Percentiles rank a stretch among this genome's conserved stretches.
These are phyloP conservation scores for Annulohypoxylon bovei DNA, from an alignment of 495 filamentous ascomycete species.

Conservation along the genomic window DNA sequence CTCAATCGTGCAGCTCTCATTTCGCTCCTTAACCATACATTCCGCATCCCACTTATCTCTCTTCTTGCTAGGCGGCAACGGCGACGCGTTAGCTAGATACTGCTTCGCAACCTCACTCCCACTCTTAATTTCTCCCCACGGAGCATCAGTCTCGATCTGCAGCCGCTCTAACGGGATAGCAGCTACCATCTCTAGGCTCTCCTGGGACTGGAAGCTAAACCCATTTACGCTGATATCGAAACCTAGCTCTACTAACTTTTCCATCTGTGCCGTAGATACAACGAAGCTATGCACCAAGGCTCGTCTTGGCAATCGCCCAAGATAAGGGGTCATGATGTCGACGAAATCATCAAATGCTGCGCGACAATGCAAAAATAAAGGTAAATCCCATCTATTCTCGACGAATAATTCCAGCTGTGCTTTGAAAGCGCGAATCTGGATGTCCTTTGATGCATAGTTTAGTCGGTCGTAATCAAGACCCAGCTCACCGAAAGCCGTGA, in stretches of 20 bases:
- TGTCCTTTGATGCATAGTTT: constrained; percentile 69
- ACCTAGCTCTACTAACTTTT: constrained; percentile 65
- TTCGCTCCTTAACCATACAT: constrained; percentile 77
- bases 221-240: constrained; percentile 67
- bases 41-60: constrained; percentile 82
- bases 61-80: constrained; percentile 63
- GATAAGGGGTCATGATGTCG: constrained; percentile 59
- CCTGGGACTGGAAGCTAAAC: constrained; percentile 72
- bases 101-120: constrained; percentile 33
- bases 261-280: constrained; percentile 76
- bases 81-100: constrained; percentile 15
- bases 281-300: constrained; percentile 83
- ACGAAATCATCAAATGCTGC: constrained; percentile 77
- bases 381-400: constrained; percentile 68
- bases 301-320: constrained; percentile 65
- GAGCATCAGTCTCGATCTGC: constrained; percentile 83
- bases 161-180: constrained; percentile 72
- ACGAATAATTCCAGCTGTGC: constrained; percentile 74
- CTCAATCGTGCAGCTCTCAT: constrained; percentile 75
- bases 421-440: constrained; percentile 77
- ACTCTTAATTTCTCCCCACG: constrained; percentile 67
- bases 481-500: constrained; percentile 83
- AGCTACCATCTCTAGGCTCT: constrained; percentile 75
- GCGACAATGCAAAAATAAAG: constrained; percentile 78
- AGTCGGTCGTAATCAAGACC: constrained; percentile 86